A percentile compares a stretch with the other conserved stretches of the same genome.
phyloP scores from a whole-genome alignment of 192 early-diverging fungal species.

The Borealophlyctis nickersoniae region DNA sequence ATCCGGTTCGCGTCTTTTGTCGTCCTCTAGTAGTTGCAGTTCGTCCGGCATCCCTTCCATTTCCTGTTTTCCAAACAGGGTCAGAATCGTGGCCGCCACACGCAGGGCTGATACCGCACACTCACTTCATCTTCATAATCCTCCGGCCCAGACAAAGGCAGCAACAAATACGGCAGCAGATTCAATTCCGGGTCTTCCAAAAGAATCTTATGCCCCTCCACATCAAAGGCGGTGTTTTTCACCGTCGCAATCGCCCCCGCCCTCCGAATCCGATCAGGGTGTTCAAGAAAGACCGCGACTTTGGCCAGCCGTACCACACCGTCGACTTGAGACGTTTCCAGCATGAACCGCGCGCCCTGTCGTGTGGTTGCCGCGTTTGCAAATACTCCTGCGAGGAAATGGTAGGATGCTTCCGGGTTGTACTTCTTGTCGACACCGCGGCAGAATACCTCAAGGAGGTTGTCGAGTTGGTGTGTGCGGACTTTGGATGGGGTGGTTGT shows the following conservation, averaged over 20 bases:
- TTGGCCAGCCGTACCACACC: conserved; percentile 74
- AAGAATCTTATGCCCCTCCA: conserved; percentile 58
- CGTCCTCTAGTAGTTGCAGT: conserved; percentile 76
- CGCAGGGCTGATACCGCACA: no score
- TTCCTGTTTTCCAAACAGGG: conserved; percentile 62
- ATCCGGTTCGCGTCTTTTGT: conserved; percentile 84
- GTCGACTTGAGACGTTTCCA: conserved; percentile 57
- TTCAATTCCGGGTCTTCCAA: conserved; percentile 72
- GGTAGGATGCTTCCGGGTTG: conserved; percentile 75
- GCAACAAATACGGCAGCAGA: conserved; percentile 79
- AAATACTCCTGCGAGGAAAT: conserved; percentile 91
- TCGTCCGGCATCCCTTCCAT: conserved; percentile 93
- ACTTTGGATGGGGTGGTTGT: conserved; percentile 32
- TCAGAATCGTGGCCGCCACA: no score
- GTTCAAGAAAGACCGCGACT: conserved; percentile 81
- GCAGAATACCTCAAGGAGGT: conserved; percentile 86
- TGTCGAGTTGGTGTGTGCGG: conserved; percentile 62
- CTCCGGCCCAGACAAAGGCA: conserved; percentile 88
- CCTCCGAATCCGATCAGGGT: conserved; percentile 80
- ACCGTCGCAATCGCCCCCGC: conserved; percentile 81
- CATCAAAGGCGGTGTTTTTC: conserved; percentile 84
- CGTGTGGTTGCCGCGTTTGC: conserved; percentile 70
- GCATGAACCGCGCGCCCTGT: conserved; percentile 63
- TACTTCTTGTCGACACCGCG: conserved; percentile 73
- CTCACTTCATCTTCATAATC: conserved; percentile 83